These are phyloP conservation scores for Diphasiastrum complanatum DNA, from an alignment of 83 land plant species.

Conservation along the genomic window DNA sequence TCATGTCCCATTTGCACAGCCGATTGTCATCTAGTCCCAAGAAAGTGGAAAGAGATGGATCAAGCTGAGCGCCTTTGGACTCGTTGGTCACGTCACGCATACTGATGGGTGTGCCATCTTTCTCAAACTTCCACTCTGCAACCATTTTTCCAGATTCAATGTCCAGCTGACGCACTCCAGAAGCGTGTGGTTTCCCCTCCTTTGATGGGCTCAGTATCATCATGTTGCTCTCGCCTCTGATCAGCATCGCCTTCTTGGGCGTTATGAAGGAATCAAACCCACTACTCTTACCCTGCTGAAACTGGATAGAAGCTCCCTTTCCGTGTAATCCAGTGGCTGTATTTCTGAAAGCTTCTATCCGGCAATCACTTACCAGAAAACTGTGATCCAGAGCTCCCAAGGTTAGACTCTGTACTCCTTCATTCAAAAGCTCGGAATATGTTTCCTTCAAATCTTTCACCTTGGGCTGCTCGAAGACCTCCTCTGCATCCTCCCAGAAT, in stretches of 20 bases:
- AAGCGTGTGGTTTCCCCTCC: not conserved
- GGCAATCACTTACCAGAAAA: conserved; percentile 1
- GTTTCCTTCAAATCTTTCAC: not conserved
- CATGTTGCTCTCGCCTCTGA: conserved; percentile 14
- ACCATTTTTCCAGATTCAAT: conserved; percentile 11
- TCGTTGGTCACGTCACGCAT: conserved; percentile 33
- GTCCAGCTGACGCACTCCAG: not conserved
- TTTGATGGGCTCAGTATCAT: conserved; percentile 6
- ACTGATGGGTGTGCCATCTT: conserved; percentile 8
- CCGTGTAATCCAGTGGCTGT: conserved; percentile 8
- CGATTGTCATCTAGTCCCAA: conserved; percentile 31
- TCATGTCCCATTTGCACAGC: conserved; percentile 34
- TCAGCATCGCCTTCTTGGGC: conserved; percentile 16
- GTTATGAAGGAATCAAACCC: not conserved
- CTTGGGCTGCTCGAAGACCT: conserved; percentile 32
- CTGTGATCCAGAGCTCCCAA: conserved; percentile 8
- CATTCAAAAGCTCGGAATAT: not conserved
- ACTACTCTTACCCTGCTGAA: not conserved
- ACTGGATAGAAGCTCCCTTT: not conserved
- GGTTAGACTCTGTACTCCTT: not conserved
- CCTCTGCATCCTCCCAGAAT: conserved; percentile 95
- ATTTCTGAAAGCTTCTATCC: conserved; percentile 7
- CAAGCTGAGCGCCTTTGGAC: conserved; percentile 23
- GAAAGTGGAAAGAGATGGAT: conserved; percentile 23
- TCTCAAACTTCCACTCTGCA: conserved; percentile 6